Conservation (phyloP, 192 early-diverging fungal species). For the Umbelopsis vinacea region DNA sequence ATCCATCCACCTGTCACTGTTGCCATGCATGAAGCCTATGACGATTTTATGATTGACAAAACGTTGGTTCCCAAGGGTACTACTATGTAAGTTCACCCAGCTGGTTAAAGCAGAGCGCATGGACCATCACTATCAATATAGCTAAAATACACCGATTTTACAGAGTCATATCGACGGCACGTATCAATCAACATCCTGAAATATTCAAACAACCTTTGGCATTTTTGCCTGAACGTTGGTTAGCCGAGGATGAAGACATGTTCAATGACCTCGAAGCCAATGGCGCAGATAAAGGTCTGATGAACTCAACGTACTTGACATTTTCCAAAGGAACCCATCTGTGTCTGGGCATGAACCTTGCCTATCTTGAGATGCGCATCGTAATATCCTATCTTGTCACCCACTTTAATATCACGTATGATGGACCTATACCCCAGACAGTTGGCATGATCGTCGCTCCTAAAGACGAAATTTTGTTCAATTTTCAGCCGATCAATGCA, state of each 20-base stretch:
- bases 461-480: neutral
- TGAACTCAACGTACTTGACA: conserved; percentile 27
- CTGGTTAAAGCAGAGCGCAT: neutral
- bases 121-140: neutral
- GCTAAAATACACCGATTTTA: neutral
- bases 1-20: conserved; percentile 9
- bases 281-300: neutral
- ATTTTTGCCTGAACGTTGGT: neutral
- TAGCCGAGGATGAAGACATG: neutral
- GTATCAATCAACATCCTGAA: neutral
- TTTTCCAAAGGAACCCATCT: conserved; percentile 57
- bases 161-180: neutral
- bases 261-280: neutral
- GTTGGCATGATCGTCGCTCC: neutral
- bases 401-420: conserved; percentile 26
- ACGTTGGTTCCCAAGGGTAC: neutral
- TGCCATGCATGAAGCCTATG: neutral
- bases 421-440: neutral
- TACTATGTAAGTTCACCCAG: neutral
- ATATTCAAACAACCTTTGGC: neutral
- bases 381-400: conserved; percentile 48
- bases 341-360: conserved; percentile 54
- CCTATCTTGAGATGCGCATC: conserved; percentile 51
- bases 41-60: neutral
- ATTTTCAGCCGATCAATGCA: neutral